These are phyloP conservation scores for Chaetomiaceae sp. DNA, from an alignment of 2,329 filamentous ascomycete species.

Conservation along the genomic window DNA sequence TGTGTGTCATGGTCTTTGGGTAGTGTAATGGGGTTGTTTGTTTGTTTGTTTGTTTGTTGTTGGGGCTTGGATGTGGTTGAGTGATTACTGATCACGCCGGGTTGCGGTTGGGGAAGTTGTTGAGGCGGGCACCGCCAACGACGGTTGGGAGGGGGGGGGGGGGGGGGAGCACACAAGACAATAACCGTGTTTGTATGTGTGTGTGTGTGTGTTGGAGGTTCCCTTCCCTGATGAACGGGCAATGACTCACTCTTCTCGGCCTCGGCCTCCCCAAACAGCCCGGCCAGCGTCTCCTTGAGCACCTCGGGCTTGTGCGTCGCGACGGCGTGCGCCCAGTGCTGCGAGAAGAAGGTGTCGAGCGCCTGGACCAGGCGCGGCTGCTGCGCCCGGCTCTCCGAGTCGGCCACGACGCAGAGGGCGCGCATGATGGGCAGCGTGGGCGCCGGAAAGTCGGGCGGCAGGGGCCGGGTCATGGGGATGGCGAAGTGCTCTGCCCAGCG, in stretches of 20 bases:
- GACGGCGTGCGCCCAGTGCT: conserved; percentile 33
- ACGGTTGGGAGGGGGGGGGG: too few species aligned
- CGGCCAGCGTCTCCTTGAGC: conserved; percentile 27
- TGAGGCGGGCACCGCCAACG: too few species aligned
- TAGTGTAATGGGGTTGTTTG: too few species aligned
- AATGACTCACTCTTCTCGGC: conserved; percentile 26
- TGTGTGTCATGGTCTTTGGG: too few species aligned
- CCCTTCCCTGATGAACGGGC: too few species aligned
- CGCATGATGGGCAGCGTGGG: conserved; percentile 36
- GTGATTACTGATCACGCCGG: too few species aligned
- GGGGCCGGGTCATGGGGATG: conserved; percentile 32
- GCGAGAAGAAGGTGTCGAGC: conserved; percentile 33
- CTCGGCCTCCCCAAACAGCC: conserved; percentile 28
- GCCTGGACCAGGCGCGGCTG: conserved; percentile 26
- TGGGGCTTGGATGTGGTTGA: too few species aligned
- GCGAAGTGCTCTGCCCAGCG: conserved; percentile 35
- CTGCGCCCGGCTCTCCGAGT: conserved; percentile 7
- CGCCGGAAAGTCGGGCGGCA: conserved; percentile 36
- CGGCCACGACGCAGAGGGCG: conserved; percentile 30
- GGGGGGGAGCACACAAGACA: too few species aligned
- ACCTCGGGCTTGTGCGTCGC: conserved; percentile 30
- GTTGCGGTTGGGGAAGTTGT: too few species aligned
- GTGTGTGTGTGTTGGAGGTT: too few species aligned
- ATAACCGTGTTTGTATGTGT: too few species aligned
- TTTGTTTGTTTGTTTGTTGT: too few species aligned